phyloP scores from a whole-genome alignment of 768 basidiomycete species.

The Panellus pusillus region DNA sequence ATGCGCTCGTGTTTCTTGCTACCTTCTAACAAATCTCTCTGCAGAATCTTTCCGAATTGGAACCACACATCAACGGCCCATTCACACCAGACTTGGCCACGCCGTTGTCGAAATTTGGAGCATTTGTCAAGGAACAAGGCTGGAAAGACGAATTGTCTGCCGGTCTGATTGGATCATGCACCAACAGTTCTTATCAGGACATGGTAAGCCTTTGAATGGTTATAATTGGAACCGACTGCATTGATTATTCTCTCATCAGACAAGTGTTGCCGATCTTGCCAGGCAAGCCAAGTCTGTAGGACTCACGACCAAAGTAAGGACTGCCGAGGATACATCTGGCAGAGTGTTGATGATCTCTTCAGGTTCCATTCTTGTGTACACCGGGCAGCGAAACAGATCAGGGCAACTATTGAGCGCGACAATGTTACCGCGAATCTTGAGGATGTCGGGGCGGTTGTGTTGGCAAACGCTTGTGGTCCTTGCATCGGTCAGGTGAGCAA shows the following conservation, averaged over 20 bases:
- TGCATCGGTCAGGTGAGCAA: slow-evolving; percentile 87
- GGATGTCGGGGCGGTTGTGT: slow-evolving; percentile 88
- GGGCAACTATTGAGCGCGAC: slow-evolving; percentile 97
- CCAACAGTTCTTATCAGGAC: slow-evolving; percentile 97
- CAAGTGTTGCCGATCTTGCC: slow-evolving; percentile 88
- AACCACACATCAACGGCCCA: slow-evolving; percentile 94
- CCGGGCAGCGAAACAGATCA: slow-evolving; percentile 94
- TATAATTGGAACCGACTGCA: too few species aligned
- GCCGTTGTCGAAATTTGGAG: slow-evolving; percentile 84
- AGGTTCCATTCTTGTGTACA: slow-evolving; percentile 86
- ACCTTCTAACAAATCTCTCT: slow-evolving; percentile 3
- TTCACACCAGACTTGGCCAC: slow-evolving; percentile 97
- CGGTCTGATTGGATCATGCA: slow-evolving; percentile 95
- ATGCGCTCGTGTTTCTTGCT: neutral
- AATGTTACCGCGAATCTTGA: slow-evolving; percentile 78
- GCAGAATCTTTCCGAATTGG: slow-evolving; percentile 84
- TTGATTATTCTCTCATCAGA: slow-evolving; percentile 41
- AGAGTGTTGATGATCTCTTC: neutral
- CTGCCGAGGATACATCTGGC: slow-evolving; percentile 20
- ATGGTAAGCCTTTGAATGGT: slow-evolving; percentile 53
- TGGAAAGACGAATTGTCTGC: slow-evolving; percentile 96
- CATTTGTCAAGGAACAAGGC: slow-evolving; percentile 77
- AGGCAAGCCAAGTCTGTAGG: slow-evolving; percentile 85
- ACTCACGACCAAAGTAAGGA: slow-evolving; percentile 64
- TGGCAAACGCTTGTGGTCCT: slow-evolving; percentile 98